A percentile compares a stretch with the other conserved stretches of the same genome.
Evolutionary conservation across 176 grass and related monocot genomes (phyloP).

Genomic region (Oryza longistaminata): DNA sequence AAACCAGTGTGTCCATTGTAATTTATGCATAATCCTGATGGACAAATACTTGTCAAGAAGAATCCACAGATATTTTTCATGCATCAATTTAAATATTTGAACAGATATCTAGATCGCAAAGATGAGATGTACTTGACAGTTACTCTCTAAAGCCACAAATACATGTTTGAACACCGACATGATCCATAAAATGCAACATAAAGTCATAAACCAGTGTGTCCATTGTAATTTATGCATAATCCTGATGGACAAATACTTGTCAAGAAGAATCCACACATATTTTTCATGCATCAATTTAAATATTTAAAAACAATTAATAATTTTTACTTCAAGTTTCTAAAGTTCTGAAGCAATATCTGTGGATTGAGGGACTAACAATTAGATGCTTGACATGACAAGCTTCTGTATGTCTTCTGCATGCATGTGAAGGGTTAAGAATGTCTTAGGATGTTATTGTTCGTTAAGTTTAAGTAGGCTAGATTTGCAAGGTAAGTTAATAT

Average conservation of each 20-base stretch:
- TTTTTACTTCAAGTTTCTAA: neutral
- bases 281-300: neutral
- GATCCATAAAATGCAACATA: neutral
- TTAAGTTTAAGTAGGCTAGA: conserved; percentile 13
- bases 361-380: neutral
- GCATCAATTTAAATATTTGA: neutral
- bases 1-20: neutral
- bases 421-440: neutral
- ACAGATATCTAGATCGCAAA: too few relatives aligned
- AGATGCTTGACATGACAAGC: too few relatives aligned
- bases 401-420: neutral
- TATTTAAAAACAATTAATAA: neutral
- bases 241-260: neutral
- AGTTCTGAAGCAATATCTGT: neutral
- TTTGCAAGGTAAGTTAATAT: neutral
- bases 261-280: neutral
- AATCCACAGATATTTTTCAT: neutral
- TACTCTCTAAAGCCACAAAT: neutral
- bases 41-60: neutral
- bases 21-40: neutral
- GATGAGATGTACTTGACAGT: neutral
- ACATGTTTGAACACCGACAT: neutral
- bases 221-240: neutral
- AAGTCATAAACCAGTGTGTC: too few relatives aligned
- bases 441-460: neutral